Evolutionary conservation across 2,329 filamentous ascomycete species (phyloP).

Genomic region (Penicillium sp.): DNA sequence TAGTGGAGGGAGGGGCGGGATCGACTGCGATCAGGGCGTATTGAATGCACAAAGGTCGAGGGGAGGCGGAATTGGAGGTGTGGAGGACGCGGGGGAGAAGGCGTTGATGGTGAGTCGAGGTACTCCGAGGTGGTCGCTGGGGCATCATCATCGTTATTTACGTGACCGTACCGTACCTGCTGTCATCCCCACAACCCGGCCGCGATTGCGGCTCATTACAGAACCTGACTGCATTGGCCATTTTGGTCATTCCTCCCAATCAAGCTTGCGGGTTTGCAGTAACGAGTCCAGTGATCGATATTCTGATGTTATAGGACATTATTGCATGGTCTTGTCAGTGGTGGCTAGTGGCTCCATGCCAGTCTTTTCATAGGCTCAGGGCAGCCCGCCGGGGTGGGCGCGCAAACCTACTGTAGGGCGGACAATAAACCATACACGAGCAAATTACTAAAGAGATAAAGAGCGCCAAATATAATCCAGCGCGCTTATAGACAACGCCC

Average conservation of each 20-base stretch:
- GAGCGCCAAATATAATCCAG: no score
- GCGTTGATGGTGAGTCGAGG: conserved; percentile 22
- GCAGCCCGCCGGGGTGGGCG: no score
- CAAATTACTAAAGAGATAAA: no score
- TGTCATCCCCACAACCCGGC: neutral
- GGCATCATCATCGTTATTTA: conserved; percentile 28
- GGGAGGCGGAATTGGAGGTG: conserved; percentile 19
- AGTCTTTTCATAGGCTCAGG: no score
- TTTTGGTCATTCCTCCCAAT: no score
- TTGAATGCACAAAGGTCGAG: conserved; percentile 12
- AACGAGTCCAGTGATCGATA: neutral
- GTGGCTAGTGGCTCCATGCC: no score
- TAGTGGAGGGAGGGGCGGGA: conserved; percentile 28
- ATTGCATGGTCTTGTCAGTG: no score
- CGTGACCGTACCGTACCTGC: conserved; percentile 27
- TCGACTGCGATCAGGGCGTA: conserved; percentile 3
- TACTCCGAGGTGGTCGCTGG: conserved; percentile 10
- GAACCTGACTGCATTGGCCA: conserved; percentile 14
- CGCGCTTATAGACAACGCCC: neutral
- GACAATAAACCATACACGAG: no score
- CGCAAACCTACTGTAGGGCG: no score
- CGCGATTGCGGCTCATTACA: conserved; percentile 11
- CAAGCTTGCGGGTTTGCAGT: no score
- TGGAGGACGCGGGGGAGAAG: conserved; percentile 19
- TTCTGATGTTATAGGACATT: no score